Percentiles rank a stretch among this genome's conserved stretches.
phyloP scores from a whole-genome alignment of 148 eudicot genomes.

The Selenicereus undatus region DNA sequence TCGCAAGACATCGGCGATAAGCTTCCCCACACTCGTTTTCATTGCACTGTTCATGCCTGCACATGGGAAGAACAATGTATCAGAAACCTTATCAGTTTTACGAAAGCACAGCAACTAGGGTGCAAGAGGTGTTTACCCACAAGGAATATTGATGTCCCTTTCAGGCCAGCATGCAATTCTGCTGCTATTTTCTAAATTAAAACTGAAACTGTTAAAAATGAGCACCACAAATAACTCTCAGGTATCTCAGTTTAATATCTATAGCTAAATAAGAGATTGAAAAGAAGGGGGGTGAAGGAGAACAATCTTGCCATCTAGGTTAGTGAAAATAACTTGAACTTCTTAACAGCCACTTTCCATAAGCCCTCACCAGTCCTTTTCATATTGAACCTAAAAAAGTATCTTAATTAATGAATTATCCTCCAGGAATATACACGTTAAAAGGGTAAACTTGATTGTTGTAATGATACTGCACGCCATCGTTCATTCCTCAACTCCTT shows the following conservation, averaged over 20 bases:
- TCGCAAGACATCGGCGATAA: slow-evolving; percentile 64
- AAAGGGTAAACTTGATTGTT: not conserved
- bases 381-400: not conserved
- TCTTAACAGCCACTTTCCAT: not conserved
- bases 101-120: slow-evolving; percentile 2
- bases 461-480: not conserved
- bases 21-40: slow-evolving; percentile 58
- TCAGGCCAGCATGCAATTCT: slow-evolving; percentile 56
- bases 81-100: not conserved
- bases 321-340: not conserved
- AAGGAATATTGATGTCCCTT: slow-evolving; percentile 83
- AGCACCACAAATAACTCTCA: slow-evolving; percentile 17
- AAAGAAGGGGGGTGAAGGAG: not conserved
- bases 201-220: slow-evolving; percentile 37
- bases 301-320: not conserved
- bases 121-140: slow-evolving; percentile 52
- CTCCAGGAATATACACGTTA: not conserved
- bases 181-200: slow-evolving; percentile 70
- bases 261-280: not conserved
- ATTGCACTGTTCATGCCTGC: slow-evolving; percentile 61
- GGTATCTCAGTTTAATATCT: not conserved
- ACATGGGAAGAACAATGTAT: slow-evolving; percentile 8
- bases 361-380: not conserved
- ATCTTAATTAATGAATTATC: not conserved
- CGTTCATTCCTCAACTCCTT: not conserved